Percentiles rank a stretch among this genome's conserved stretches.
phyloP scores from a whole-genome alignment of 2,329 filamentous ascomycete species.

The Calonectria ilicicola region DNA sequence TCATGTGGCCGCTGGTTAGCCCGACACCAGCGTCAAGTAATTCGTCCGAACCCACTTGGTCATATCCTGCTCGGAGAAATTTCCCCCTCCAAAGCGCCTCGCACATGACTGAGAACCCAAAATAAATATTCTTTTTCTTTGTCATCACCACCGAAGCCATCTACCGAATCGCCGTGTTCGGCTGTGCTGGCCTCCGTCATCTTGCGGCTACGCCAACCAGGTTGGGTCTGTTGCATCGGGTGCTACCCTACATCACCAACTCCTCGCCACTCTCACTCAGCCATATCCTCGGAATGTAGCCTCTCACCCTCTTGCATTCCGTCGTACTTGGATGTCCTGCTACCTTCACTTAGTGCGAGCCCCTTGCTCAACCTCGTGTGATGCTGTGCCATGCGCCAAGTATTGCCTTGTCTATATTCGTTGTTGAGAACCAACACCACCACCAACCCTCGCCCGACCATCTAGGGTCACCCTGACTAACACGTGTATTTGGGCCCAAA shows the following conservation, averaged over 20 bases:
- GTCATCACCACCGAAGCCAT: background rate
- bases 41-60: background rate
- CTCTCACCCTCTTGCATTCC: background rate
- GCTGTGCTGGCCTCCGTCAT: slow-evolving; percentile 1
- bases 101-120: background rate
- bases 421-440: background rate
- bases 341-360: background rate
- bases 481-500: background rate
- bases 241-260: slow-evolving; percentile 16
- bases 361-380: background rate
- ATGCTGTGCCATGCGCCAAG: background rate
- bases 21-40: background rate
- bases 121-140: background rate
- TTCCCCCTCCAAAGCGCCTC: background rate
- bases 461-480: background rate
- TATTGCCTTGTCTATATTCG: background rate
- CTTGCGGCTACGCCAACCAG: background rate
- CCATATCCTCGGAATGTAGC: background rate
- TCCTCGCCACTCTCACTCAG: slow-evolving; percentile 7
- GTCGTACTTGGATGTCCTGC: background rate
- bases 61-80: background rate
- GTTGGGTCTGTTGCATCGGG: background rate
- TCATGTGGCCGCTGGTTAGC: background rate
- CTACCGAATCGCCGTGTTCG: background rate
- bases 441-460: background rate